Base-by-base conservation (phyloP, 352 stramenopile species). In the Pythium aphanidermatum region DNA sequence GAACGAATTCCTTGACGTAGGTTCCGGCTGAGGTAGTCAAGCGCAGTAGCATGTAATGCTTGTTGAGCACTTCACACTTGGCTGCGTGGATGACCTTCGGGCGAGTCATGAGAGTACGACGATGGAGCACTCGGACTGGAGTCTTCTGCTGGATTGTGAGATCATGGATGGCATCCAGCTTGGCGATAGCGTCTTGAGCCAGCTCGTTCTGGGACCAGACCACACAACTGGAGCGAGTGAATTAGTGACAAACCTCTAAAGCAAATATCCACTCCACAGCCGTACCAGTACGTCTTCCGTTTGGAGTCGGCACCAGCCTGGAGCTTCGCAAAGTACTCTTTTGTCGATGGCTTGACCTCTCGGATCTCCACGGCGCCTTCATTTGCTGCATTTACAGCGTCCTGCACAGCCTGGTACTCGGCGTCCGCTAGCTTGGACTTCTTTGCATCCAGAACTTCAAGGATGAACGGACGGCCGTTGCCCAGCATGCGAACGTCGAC, bases 1-100 rank as follows among this genome's bases (percentile, higher is more conserved):
- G 96, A 19, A 99, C 93, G 66, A 99, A 99, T 72, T 99, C 97
- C 63, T 99, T 99, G 33, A 99, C 96, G 62, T 99, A 99, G 8
- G 96, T 98, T 34, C 92, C 92, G 4, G 94, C 96, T 26, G 84
- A 96, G 3, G 96, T 99, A 26, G 76, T 93, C 21, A 99, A 68
- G 25, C 89, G 72, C 45, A 99, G 54, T 16, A 97, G 65, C 77
- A 98, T 98, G 70, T 97, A 99, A 54, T 99, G 95, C 40, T 92
- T 68, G 67, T 99, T 98, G 14, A 99, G 64, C 31, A 93, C 78
- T 33, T 93, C 63, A 24, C 81, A 93, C 13, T 77, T 76, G 41
- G 95, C 77, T 6, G 51, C 65, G 53, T 98, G 80, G 38, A 97
- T 95, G 36, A 89, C 66, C 49, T 97, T 97, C 2, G 77, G 71